Base-by-base conservation (phyloP, 2,329 filamentous ascomycete genomes). In the Penicillium hordei region DNA sequence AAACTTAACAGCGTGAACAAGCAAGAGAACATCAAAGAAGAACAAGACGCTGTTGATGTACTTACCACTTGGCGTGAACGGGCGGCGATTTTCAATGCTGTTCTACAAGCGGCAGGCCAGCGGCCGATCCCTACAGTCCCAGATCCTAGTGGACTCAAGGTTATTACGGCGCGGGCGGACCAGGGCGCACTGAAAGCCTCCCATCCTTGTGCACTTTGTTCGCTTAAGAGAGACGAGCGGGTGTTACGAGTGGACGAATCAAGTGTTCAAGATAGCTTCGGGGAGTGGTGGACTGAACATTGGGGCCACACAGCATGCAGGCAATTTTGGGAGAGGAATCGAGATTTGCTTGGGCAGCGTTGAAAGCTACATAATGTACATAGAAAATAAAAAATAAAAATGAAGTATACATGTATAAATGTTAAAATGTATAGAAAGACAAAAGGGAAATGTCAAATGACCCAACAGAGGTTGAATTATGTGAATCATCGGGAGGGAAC, bases 251-350 rank as follows among this genome's bases (percentile, higher is more conserved):
- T 94, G 34, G 92, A 96, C 68, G 79, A 87, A 40, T 57, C 54
- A 52, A 82, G 87, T 27, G 86, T 95, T 9, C 87, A 93, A 67
- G 93, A 97, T 73, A 92, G 89, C 72, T 97, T 97, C 79, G 92
- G 91, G 13, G 93, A 97, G 78, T 97, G 92, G 91, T 97, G 93
- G 93, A 81, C 89, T 42, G 92, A 97, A 45, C 88, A 93, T 72
- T 93, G 91, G 89, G 91, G 89, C 0, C 89, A 93, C 75, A 79
- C 85, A 60, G 84, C 85, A 21, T 97, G 93, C 75, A 85, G 85
- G 71, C 88, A 89, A 61, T 96, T 96, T 70, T 97, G 93, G 93
- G 78, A 88, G 58, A 81, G 88, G 66, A 88, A 95, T 72, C 89
- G 90, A 72, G 81, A 81, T 52, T 81, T 81, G 57, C 78, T 96